Percentiles rank a stretch among this genome's conserved stretches.
These are phyloP conservation scores for Penicillium ucsense DNA, from an alignment of 495 filamentous ascomycete species.

Conservation along the genomic window DNA sequence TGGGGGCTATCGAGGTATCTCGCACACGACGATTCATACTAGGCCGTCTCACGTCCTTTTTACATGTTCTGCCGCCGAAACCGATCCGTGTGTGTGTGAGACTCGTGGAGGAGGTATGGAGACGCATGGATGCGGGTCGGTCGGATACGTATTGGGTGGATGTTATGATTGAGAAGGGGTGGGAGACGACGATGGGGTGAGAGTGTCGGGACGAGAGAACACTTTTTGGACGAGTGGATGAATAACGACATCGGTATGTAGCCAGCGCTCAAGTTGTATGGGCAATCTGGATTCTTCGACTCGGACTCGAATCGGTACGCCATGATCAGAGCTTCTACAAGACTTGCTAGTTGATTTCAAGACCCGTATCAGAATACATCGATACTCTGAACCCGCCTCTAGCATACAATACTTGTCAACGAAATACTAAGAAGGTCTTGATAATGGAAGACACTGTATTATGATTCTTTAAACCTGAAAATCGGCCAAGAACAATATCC, in stretches of 20 bases:
- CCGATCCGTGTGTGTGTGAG: conserved; percentile 39
- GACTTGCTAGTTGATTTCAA: too few species aligned
- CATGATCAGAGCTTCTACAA: too few species aligned
- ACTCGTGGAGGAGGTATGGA: conserved; percentile 44
- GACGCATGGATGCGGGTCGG: conserved; percentile 35
- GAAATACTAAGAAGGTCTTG: background rate
- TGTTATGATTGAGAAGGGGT: conserved; percentile 47
- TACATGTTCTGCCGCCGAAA: conserved; percentile 43
- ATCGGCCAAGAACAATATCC: background rate
- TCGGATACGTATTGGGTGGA: conserved; percentile 43
- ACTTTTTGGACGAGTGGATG: background rate
- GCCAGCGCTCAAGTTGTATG: too few species aligned
- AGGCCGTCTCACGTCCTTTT: conserved; percentile 35
- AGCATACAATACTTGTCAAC: background rate
- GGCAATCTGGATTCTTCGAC: background rate
- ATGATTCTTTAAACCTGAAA: too few species aligned
- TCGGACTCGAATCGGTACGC: background rate
- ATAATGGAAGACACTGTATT: too few species aligned
- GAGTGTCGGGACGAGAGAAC: background rate
- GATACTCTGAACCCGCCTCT: background rate
- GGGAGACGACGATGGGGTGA: conserved; percentile 49
- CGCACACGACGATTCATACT: conserved; percentile 37
- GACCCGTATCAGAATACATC: background rate
- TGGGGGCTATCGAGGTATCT: conserved; percentile 38
- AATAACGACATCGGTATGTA: too few species aligned